phyloP scores from a whole-genome alignment of 2,329 filamentous ascomycete species.

The Botrytis pseudocinerea region DNA sequence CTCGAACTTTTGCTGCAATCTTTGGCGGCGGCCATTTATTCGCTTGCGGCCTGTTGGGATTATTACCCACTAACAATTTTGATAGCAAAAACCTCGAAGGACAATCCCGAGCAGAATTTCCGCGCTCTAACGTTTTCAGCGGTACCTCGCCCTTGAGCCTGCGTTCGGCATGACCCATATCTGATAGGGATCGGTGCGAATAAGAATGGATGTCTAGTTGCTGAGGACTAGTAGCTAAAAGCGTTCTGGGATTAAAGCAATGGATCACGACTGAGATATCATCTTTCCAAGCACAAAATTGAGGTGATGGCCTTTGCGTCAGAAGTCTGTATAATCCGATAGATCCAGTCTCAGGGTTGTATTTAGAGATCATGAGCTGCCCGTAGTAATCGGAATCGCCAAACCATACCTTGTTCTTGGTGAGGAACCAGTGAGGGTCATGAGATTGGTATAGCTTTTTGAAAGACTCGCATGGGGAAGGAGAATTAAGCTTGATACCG shows the following conservation, averaged over 20 bases:
- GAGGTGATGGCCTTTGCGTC: constrained; percentile 58
- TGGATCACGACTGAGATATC: constrained; percentile 68
- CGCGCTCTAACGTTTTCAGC: not conserved
- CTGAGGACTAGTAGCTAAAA: constrained; percentile 54
- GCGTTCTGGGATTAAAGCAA: constrained; percentile 68
- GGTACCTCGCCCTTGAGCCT: constrained; percentile 14
- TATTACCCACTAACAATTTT: not conserved
- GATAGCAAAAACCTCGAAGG: constrained; percentile 16
- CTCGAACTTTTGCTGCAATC: constrained; percentile 58
- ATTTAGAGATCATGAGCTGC: constrained; percentile 43
- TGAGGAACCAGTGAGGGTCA: constrained; percentile 81
- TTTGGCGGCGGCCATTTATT: constrained; percentile 70
- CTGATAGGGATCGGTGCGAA: constrained; percentile 6
- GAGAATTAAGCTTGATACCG: constrained; percentile 50
- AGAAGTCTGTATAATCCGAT: constrained; percentile 81
- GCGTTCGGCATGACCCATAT: constrained; percentile 1
- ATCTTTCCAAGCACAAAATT: constrained; percentile 63
- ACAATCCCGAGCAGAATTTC: not conserved
- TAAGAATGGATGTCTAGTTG: constrained; percentile 43
- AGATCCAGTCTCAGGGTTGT: constrained; percentile 68
- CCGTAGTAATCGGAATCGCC: constrained; percentile 62
- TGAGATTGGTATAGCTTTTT: constrained; percentile 72
- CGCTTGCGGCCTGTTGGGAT: no score
- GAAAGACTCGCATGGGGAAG: constrained; percentile 63
- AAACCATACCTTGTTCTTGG: constrained; percentile 82